Evolutionary conservation across 2,329 filamentous ascomycete species (phyloP).

Genomic region (Verticillium tricorpus): DNA sequence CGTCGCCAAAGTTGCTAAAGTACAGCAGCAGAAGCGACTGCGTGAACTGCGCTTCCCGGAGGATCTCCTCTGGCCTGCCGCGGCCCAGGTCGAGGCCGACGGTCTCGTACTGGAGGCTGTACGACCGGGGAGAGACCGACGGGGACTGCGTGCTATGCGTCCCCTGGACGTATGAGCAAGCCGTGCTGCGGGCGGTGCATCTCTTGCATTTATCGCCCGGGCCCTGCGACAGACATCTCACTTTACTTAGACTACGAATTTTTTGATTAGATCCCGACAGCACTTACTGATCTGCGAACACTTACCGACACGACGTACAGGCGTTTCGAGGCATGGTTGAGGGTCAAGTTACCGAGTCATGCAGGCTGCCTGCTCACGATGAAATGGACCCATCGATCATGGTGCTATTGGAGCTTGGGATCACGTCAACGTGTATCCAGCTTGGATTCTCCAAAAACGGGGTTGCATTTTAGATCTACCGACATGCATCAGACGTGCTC

Average conservation of each 20-base stretch:
- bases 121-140: not conserved
- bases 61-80: not conserved
- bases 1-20: not conserved
- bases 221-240: not conserved
- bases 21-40: not conserved
- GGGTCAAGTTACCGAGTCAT: not conserved
- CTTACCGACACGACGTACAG: not conserved
- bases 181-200: not conserved
- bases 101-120: not conserved
- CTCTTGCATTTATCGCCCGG: not conserved
- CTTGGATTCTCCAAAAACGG: not conserved
- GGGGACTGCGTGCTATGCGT: not conserved
- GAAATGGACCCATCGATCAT: not conserved
- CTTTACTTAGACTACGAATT: not conserved
- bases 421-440: not conserved
- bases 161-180: not conserved
- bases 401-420: not conserved
- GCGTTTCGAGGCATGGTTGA: conserved; percentile 2
- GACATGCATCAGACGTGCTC: not conserved
- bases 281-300: not conserved
- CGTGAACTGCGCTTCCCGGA: not conserved
- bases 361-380: not conserved
- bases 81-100: not conserved
- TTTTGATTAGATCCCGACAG: not conserved
- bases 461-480: not conserved